Percentiles rank a stretch among this genome's conserved stretches.
These are phyloP conservation scores for Acacia melanoxylon DNA, from an alignment of 306 rosid species.

Conservation along the genomic window DNA sequence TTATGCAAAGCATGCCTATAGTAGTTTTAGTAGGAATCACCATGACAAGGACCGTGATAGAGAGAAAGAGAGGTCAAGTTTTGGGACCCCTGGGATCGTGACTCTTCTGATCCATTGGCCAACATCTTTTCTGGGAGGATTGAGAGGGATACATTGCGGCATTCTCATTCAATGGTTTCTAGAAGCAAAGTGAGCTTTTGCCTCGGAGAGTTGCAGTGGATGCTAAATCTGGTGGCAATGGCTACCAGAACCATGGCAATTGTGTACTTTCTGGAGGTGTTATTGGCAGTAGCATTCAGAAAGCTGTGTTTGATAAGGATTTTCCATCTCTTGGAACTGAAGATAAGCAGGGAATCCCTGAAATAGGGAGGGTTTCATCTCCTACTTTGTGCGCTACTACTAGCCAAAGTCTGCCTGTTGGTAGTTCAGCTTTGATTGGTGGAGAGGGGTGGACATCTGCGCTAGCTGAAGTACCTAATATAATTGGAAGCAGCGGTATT, in stretches of 20 bases:
- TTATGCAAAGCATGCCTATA: slow-evolving; percentile 91
- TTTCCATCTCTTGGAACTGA: slow-evolving; percentile 95
- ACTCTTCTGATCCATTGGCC: slow-evolving; percentile 65
- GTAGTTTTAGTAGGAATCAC: slow-evolving; percentile 90
- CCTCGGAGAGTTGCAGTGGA: slow-evolving; percentile 56
- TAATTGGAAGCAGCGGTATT: slow-evolving; percentile 62
- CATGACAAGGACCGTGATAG: slow-evolving; percentile 96
- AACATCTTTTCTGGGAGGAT: slow-evolving; percentile 59
- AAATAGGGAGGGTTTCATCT: slow-evolving; percentile 80
- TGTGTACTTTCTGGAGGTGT: slow-evolving; percentile 61
- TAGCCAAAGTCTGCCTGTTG: slow-evolving; percentile 77
- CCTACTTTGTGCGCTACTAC: slow-evolving; percentile 76
- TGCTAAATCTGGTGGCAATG: slow-evolving; percentile 49
- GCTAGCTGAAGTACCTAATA: slow-evolving; percentile 77
- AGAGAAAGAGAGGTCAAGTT: slow-evolving; percentile 80
- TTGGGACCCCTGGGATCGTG: slow-evolving; percentile 80
- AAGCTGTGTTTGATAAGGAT: slow-evolving; percentile 89
- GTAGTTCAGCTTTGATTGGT: slow-evolving; percentile 81
- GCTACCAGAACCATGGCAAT: slow-evolving; percentile 54
- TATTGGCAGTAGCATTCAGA: slow-evolving; percentile 59
- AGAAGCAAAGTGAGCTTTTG: slow-evolving; percentile 63
- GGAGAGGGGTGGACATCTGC: slow-evolving; percentile 99
- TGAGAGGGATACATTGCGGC: slow-evolving; percentile 79
- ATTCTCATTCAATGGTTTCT: slow-evolving; percentile 84
- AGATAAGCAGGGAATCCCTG: slow-evolving; percentile 72